Percentiles rank a stretch among this genome's conserved stretches.
phyloP scores from a whole-genome alignment of 345 rosid species.

The Xanthoceras sorbifolium region DNA sequence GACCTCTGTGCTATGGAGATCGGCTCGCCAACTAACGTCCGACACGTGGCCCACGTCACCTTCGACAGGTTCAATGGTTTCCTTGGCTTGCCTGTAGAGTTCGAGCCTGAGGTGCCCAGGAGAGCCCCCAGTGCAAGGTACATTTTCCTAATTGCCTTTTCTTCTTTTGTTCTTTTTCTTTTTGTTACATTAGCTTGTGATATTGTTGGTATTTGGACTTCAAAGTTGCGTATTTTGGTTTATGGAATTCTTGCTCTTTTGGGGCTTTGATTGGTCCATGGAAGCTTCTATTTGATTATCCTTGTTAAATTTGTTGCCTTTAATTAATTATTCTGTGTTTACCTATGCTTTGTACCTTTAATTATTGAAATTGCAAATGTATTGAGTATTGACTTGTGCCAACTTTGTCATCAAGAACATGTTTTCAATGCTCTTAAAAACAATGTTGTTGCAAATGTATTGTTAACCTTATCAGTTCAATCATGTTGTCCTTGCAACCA shows the following conservation, averaged over 20 bases:
- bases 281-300: not conserved
- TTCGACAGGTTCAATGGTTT: conserved; percentile 95
- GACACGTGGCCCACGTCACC: conserved; percentile 91
- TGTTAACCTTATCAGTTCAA: not conserved
- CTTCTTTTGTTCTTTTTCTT: not conserved
- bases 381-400: too few relatives aligned
- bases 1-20: conserved; percentile 80
- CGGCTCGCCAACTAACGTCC: conserved; percentile 76
- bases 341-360: not conserved
- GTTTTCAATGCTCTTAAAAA: too few relatives aligned
- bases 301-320: not conserved
- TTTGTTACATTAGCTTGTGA: not conserved
- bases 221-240: not conserved
- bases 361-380: not conserved
- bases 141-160: conserved; percentile 19
- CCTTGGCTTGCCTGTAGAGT: conserved; percentile 86
- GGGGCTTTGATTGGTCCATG: not conserved
- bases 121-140: conserved; percentile 94
- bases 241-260: conserved; percentile 3
- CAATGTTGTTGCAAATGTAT: too few relatives aligned
- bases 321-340: not conserved
- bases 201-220: not conserved
- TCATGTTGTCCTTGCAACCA: too few relatives aligned
- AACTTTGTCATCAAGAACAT: too few relatives aligned
- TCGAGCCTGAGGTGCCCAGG: conserved; percentile 83